Evolutionary conservation across 352 stramenopile genomes (phyloP).

Genomic region (Globisporangium carolinianum): DNA sequence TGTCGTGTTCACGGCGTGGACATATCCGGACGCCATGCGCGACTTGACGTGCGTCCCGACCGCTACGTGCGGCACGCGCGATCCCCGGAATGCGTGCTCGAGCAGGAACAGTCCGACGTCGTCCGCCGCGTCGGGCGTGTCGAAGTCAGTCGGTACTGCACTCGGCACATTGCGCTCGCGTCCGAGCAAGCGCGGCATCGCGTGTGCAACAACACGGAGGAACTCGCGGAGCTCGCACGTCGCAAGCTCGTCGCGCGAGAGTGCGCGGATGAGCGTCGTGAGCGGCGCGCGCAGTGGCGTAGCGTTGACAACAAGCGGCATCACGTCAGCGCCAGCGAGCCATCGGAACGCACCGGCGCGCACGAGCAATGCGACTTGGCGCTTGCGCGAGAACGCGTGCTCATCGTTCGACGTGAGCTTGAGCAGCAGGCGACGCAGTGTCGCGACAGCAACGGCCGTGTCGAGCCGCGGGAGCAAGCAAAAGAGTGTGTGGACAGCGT

Average conservation of each 20-base stretch:
- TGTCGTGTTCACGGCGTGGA: constrained; percentile 52
- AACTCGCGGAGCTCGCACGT: constrained; percentile 47
- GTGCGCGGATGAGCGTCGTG: constrained; percentile 28
- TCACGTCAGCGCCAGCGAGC: constrained; percentile 34
- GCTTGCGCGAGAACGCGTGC: constrained; percentile 35
- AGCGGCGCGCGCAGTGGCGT: constrained; percentile 28
- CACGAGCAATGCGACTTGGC: constrained; percentile 40
- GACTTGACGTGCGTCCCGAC: constrained; percentile 47
- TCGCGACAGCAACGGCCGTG: constrained; percentile 15
- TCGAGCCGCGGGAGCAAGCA: constrained; percentile 32
- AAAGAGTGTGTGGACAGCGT: constrained; percentile 53
- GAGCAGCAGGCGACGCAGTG: constrained; percentile 28
- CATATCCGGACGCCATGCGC: constrained; percentile 47
- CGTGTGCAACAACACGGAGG: constrained; percentile 39
- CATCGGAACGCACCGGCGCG: constrained; percentile 48
- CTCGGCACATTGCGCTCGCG: constrained; percentile 7
- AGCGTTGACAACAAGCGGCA: constrained; percentile 25
- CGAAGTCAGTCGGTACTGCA: constrained; percentile 1
- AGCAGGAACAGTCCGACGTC: constrained; percentile 39
- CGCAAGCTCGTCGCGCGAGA: constrained; percentile 41
- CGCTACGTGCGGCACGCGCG: constrained; percentile 37
- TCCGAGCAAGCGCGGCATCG: constrained; percentile 39
- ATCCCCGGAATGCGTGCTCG: constrained; percentile 27
- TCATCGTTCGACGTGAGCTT: constrained; percentile 44
- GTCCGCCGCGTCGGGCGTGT: neutral